phyloP scores from a whole-genome alignment of 805 yeast species.

The Candida nemodendra region DNA sequence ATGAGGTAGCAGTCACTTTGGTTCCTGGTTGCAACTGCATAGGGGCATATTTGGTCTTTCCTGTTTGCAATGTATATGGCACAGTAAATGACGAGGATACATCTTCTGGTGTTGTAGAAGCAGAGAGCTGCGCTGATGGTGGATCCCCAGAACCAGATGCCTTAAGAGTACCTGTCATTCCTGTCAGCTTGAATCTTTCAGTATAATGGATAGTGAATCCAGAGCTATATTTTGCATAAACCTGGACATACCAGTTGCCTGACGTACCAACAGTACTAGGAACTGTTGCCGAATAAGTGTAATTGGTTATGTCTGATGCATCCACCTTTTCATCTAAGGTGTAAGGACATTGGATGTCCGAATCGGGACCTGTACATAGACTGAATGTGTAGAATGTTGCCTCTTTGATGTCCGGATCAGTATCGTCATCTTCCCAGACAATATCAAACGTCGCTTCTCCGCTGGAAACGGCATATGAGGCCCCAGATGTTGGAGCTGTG shows the following conservation, averaged over 20 bases:
- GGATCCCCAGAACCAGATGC: constrained; percentile 49
- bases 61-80: constrained; percentile 78
- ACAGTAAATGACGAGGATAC: constrained; percentile 57
- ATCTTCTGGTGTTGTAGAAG: constrained; percentile 38
- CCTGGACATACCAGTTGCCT: constrained; percentile 76
- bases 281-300: constrained; percentile 42
- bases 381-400: constrained; percentile 48
- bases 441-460: constrained; percentile 39
- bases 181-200: constrained; percentile 59
- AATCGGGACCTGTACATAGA: constrained; percentile 69
- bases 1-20: constrained; percentile 60
- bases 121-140: constrained; percentile 40
- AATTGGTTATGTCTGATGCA: constrained; percentile 31
- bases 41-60: constrained; percentile 79
- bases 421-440: constrained; percentile 58
- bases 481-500: constrained; percentile 41
- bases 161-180: constrained; percentile 66
- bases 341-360: constrained; percentile 41
- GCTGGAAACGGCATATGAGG: constrained; percentile 38
- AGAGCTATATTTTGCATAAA: constrained; percentile 44
- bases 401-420: constrained; percentile 43
- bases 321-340: constrained; percentile 33
- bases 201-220: constrained; percentile 66
- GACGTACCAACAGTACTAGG: constrained; percentile 46
- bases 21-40: constrained; percentile 89